Conservation (phyloP, 345 rosid genomes). For the Diplotaxis tenuifolia region DNA sequence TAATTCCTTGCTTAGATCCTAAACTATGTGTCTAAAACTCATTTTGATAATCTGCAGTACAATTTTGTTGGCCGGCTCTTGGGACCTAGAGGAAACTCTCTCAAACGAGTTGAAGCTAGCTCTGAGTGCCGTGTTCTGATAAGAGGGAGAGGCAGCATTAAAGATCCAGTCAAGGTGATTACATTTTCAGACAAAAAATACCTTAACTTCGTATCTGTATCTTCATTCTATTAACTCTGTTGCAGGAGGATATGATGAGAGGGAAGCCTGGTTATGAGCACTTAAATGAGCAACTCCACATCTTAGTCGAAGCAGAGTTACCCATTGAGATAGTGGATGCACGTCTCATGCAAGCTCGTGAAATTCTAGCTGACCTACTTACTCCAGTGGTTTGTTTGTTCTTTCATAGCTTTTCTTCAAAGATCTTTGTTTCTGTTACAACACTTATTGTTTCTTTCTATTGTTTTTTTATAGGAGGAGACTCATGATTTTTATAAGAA, state of each 20-base stretch:
- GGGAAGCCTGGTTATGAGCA: conserved; percentile 98
- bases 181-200: background rate
- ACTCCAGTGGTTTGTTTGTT: conserved; percentile 66
- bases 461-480: conserved; percentile 66
- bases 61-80: conserved; percentile 99
- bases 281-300: conserved; percentile 90
- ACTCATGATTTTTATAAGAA: conserved; percentile 94
- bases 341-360: conserved; percentile 88
- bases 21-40: background rate
- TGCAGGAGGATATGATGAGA: conserved; percentile 93
- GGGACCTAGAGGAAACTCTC: conserved; percentile 99
- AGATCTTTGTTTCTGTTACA: background rate
- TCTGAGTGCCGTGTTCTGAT: conserved; percentile 93
- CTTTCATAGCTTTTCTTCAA: background rate
- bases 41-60: conserved; percentile 52
- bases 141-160: conserved; percentile 95
- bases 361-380: conserved; percentile 87
- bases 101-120: conserved; percentile 92
- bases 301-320: conserved; percentile 90
- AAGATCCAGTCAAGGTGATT: conserved; percentile 83
- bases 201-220: background rate
- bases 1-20: background rate
- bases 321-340: conserved; percentile 91
- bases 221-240: background rate
- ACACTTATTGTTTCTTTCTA: background rate